Percentiles rank a stretch among this genome's conserved stretches.
phyloP scores from a whole-genome alignment of 768 basidiomycete species.

The Tricholoma sp. region DNA sequence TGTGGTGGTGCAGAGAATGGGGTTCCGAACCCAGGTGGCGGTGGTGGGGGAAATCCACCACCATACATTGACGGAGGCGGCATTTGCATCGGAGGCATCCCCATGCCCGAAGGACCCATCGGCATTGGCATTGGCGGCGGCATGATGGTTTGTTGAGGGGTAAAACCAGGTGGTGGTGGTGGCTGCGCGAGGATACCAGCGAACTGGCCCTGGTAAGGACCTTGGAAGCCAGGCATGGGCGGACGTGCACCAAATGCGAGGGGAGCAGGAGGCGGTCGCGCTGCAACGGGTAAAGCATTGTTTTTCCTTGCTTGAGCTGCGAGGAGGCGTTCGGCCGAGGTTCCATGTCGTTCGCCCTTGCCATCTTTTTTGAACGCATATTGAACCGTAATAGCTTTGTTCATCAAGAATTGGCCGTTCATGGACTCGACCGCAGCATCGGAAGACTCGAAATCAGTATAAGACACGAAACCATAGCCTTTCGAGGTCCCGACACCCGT shows the following conservation, averaged over 20 bases:
- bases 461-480: conserved; percentile 96
- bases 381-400: conserved; percentile 95
- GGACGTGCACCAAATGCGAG: conserved; percentile 67
- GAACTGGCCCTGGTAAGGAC: conserved; percentile 88
- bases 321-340: conserved; percentile 91
- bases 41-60: conserved; percentile 54
- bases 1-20: conserved; percentile 46
- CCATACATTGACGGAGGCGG: conserved; percentile 39
- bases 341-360: conserved; percentile 96
- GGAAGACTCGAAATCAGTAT: conserved; percentile 95
- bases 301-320: conserved; percentile 95
- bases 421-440: conserved; percentile 96
- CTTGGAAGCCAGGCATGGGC: conserved; percentile 66
- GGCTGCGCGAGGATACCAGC: conserved; percentile 83
- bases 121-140: conserved; percentile 40
- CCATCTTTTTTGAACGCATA: conserved; percentile 99
- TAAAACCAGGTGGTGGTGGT: conserved; percentile 77
- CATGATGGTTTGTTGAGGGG: conserved; percentile 64
- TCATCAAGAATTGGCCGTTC: conserved; percentile 97
- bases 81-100: conserved; percentile 21
- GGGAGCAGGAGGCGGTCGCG: conserved; percentile 71
- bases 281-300: conserved; percentile 77
- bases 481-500: conserved; percentile 80
- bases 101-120: conserved; percentile 17
- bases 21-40: conserved; percentile 60